phyloP scores from a whole-genome alignment of 1,139 yeast genomes.

The Debaryomycetaceae sp. region DNA sequence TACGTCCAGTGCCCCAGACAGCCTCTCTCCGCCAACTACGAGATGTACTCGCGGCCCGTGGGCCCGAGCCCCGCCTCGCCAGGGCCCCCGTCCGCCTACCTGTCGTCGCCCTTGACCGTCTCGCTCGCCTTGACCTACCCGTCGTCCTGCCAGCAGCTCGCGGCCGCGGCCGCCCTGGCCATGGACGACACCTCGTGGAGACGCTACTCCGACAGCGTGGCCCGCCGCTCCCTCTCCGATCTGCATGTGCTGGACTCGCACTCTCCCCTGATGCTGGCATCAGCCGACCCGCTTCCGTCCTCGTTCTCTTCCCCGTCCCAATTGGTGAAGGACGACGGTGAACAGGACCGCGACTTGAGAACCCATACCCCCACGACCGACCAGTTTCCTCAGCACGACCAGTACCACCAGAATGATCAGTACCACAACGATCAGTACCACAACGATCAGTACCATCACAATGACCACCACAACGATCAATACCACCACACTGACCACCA shows the following conservation, averaged over 20 bases:
- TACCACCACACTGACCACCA: not conserved
- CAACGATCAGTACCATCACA: constrained; percentile 1
- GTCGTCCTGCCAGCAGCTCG: not conserved
- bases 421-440: not conserved
- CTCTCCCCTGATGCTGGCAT: constrained; percentile 1
- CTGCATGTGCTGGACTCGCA: constrained; percentile 1
- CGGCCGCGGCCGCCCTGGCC: not conserved
- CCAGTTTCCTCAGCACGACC: too few relatives aligned
- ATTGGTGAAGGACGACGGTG: not conserved
- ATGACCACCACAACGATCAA: not conserved
- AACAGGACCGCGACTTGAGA: constrained; percentile 1
- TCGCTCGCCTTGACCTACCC: not conserved
- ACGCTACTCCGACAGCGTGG: too few relatives aligned
- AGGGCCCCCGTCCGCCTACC: not conserved
- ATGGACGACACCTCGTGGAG: too few relatives aligned
- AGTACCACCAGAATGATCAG: too few relatives aligned
- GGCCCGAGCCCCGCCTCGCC: not conserved
- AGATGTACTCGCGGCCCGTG: not conserved
- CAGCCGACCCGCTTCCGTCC: constrained; percentile 2
- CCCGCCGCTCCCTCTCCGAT: not conserved
- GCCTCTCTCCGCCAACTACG: not conserved
- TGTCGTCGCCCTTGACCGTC: not conserved
- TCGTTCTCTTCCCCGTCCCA: constrained; percentile 3
- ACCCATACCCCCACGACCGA: constrained; percentile 3
- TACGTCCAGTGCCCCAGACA: not conserved